Evolutionary conservation across 352 stramenopile species (phyloP).

Genomic region (Thraustochytrium striatum): DNA sequence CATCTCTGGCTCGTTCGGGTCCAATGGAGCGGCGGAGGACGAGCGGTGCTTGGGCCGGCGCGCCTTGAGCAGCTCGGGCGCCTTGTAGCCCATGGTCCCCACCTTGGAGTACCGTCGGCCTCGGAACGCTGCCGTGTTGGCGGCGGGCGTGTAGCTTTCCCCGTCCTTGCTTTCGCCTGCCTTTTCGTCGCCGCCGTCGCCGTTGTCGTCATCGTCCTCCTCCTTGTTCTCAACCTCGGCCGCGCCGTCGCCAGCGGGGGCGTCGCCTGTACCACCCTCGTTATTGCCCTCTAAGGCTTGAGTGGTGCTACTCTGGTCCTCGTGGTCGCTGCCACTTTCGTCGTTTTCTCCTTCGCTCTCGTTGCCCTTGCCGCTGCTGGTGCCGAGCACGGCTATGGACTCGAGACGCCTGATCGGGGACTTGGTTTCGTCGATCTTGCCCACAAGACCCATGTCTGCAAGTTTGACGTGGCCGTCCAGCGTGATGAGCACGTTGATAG

Average conservation of each 20-base stretch:
- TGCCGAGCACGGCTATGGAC: background rate
- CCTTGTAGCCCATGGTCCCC: slow-evolving; percentile 51
- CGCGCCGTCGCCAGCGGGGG: no score
- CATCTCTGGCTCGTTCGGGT: background rate
- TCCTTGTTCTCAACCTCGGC: slow-evolving; percentile 34
- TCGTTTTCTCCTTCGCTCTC: no score
- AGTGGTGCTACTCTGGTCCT: background rate
- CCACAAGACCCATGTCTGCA: slow-evolving; percentile 67
- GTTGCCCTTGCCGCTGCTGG: background rate
- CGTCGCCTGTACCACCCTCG: slow-evolving; percentile 29
- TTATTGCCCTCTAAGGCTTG: slow-evolving; percentile 21
- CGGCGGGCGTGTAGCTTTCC: background rate
- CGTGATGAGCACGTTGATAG: slow-evolving; percentile 57
- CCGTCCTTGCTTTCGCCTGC: background rate
- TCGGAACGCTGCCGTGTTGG: background rate
- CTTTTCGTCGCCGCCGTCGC: background rate
- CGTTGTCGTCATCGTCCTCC: background rate
- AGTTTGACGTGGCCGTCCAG: slow-evolving; percentile 58
- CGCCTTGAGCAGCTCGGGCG: slow-evolving; percentile 51
- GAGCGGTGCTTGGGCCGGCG: background rate
- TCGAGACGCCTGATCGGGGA: background rate
- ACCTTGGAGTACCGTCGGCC: slow-evolving; percentile 32
- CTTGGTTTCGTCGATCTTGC: slow-evolving; percentile 49
- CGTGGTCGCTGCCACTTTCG: background rate
- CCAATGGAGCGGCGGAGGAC: background rate